Evolutionary conservation across 208 protist genomes (phyloP).

Genomic region (Sergeia podlipaevii): DNA sequence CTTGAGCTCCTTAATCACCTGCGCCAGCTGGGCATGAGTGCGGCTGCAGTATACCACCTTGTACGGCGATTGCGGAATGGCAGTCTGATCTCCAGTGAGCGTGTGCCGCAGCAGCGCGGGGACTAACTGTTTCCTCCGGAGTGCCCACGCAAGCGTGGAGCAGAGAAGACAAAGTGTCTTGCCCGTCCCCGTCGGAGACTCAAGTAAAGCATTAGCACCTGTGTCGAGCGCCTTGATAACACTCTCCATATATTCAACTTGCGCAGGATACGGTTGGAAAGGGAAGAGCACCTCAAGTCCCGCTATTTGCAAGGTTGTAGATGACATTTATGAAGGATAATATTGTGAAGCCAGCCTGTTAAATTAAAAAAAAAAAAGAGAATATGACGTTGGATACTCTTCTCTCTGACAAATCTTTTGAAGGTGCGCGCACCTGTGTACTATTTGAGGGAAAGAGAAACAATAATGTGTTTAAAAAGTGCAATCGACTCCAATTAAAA

Average conservation of each 20-base stretch:
- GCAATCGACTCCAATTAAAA: too few species aligned
- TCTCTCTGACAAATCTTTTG: too few species aligned
- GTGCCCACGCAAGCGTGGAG: slow-evolving; percentile 93
- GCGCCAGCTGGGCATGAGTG: slow-evolving; percentile 98
- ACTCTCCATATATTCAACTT: slow-evolving; percentile 94
- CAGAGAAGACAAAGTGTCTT: slow-evolving; percentile 98
- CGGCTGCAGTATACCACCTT: slow-evolving; percentile 95
- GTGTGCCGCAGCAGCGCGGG: slow-evolving; percentile 1
- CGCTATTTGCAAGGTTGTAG: slow-evolving; percentile 31
- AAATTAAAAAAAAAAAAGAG: slow-evolving; percentile 2
- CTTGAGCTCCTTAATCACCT: slow-evolving; percentile 97
- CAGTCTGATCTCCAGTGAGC: neutral
- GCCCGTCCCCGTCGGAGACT: slow-evolving; percentile 97
- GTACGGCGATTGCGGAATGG: neutral
- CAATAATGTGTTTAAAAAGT: too few species aligned
- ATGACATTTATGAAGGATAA: too few species aligned
- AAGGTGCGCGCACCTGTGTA: too few species aligned
- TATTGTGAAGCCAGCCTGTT: neutral
- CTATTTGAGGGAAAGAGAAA: too few species aligned
- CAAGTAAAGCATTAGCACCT: slow-evolving; percentile 91
- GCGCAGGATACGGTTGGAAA: slow-evolving; percentile 90
- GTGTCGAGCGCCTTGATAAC: slow-evolving; percentile 88
- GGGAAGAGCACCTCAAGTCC: slow-evolving; percentile 85
- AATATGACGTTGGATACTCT: too few species aligned
- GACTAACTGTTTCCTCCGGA: too few species aligned